Base-by-base conservation (phyloP, 2,329 filamentous ascomycete species). In the Capronia americana region DNA sequence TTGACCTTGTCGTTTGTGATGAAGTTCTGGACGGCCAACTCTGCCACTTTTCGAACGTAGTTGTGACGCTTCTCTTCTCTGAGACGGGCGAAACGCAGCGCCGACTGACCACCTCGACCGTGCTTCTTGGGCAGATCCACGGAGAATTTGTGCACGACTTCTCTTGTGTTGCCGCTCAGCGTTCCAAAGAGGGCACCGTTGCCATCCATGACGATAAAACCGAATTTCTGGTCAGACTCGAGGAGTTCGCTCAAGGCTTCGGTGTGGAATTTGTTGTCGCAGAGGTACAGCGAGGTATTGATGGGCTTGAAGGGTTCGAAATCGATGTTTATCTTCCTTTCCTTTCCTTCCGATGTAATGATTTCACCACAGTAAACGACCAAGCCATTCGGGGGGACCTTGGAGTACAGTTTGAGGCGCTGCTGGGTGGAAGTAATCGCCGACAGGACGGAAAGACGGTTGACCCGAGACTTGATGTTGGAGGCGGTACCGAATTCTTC, bases 321-420 rank as follows among this genome's bases (percentile, higher is more conserved):
- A 79, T 99, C 96, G 79, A 99, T 99, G 82, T 99, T 99, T 85
- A 99, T 96, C 86, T 97, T 99, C 77, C 95, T 88, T 84, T 99
- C 95, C 83, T 99, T 99, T 81, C 95, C 95, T 85, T 99, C 95
- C 32, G 90, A 90, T 64, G 95, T 99, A 85, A 99, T 90, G 79
- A 99, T 98, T 97, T 99, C 95, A 89, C 95, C 95, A 81, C 95
- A 99, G 87, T 99, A 99, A 73, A 99, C 91, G 72, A 99, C 95
- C 73, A 99, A 85, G 67, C 95, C 95, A 82, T 99, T 99, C 57
- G 95, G 92, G 34, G 96, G 95, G 64, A 99, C 95, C 83, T 98
- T 98, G 83, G 93, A 97, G 85, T 99, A 99, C 57, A 99, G 87
- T 87, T 99, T 99, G 73, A 99, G 89, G 80, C 95, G 92, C 85